phyloP scores from a whole-genome alignment of 768 basidiomycete genomes.

The Amanita pallidorosea region DNA sequence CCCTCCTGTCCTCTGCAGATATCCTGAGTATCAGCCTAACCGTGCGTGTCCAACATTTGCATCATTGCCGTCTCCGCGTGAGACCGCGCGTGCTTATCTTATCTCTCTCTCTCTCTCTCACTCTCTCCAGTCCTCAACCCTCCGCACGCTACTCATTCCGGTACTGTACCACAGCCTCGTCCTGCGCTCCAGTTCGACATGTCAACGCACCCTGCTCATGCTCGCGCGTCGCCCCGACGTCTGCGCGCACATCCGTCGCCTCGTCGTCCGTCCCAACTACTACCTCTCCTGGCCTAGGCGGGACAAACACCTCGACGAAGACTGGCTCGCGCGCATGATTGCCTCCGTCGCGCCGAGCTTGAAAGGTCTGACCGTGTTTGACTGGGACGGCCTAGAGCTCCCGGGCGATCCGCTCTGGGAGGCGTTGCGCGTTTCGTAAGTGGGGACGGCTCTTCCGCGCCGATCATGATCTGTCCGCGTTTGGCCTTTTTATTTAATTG shows the following conservation, averaged over 20 bases:
- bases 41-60: slow-evolving; percentile 14
- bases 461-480: background rate
- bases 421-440: slow-evolving; percentile 26
- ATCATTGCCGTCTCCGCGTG: background rate
- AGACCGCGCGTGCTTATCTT: background rate
- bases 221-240: slow-evolving; percentile 23
- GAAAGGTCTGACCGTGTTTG: slow-evolving; percentile 29
- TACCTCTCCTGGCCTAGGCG: slow-evolving; percentile 39
- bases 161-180: slow-evolving; percentile 33
- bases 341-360: slow-evolving; percentile 20
- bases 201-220: slow-evolving; percentile 25
- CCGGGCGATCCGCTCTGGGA: slow-evolving; percentile 32
- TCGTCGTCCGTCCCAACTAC: slow-evolving; percentile 39
- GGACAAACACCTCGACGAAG: slow-evolving; percentile 28
- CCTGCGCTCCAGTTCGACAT: slow-evolving; percentile 31
- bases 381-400: slow-evolving; percentile 42
- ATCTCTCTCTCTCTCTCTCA: background rate
- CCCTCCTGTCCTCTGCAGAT: slow-evolving; percentile 23
- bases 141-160: slow-evolving; percentile 24
- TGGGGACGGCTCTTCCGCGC: background rate
- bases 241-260: slow-evolving; percentile 27
- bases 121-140: slow-evolving; percentile 16
- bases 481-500: too few species aligned
- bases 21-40: slow-evolving; percentile 31
- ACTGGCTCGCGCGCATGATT: slow-evolving; percentile 28